phyloP scores from a whole-genome alignment of 176 grass and related monocot species.

The Oryza rufipogon region DNA sequence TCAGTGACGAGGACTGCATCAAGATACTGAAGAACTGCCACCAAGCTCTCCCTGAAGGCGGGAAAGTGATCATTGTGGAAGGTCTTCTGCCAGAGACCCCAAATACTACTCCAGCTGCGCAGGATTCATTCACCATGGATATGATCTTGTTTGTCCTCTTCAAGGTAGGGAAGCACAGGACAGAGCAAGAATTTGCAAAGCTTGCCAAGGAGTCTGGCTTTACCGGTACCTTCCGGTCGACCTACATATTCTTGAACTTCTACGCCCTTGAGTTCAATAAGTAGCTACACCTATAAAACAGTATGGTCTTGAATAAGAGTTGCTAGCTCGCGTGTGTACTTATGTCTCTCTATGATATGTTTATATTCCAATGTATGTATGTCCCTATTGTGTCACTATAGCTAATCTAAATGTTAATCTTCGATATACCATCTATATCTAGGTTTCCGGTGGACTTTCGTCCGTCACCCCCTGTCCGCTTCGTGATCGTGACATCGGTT shows the following conservation, averaged over 20 bases:
- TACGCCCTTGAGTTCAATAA: slow-evolving; percentile 34
- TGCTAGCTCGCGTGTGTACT: neutral
- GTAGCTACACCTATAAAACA: neutral
- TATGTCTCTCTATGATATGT: too few species aligned
- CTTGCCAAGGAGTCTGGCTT: slow-evolving; percentile 35
- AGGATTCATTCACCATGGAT: slow-evolving; percentile 3
- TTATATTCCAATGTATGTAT: too few species aligned
- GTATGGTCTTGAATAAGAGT: neutral
- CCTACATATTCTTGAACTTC: neutral
- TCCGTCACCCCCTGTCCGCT: too few species aligned
- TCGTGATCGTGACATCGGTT: too few species aligned
- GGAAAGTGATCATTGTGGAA: slow-evolving; percentile 43
- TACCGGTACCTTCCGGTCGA: neutral
- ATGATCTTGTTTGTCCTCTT: slow-evolving; percentile 17
- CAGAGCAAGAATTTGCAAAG: slow-evolving; percentile 29
- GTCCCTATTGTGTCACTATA: too few species aligned
- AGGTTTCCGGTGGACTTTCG: too few species aligned
- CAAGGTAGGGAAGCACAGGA: slow-evolving; percentile 43
- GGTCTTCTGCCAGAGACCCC: neutral
- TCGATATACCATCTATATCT: too few species aligned
- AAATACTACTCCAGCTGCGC: neutral
- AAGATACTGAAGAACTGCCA: slow-evolving; percentile 49
- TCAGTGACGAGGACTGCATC: slow-evolving; percentile 35
- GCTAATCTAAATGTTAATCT: too few species aligned
- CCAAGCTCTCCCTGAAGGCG: slow-evolving; percentile 24